Conservation (phyloP, 2,329 filamentous ascomycete genomes). For the Penicillium oxalicum region DNA sequence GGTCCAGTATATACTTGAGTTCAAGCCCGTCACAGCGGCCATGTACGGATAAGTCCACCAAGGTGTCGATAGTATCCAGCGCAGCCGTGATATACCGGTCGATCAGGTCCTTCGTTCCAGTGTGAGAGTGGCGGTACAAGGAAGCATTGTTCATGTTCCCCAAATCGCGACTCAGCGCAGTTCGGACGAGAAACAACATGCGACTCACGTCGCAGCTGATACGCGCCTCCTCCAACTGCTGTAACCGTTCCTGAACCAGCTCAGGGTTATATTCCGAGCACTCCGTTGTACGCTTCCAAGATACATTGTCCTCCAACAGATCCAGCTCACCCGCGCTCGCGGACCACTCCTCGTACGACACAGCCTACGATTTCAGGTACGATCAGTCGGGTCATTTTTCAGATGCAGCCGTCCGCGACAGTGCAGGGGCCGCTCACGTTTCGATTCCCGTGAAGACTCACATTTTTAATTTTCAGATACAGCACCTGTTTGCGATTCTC, state of each 20-base stretch:
- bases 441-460: slow-evolving; percentile 35
- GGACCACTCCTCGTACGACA: slow-evolving; percentile 66
- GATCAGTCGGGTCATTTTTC: slow-evolving; percentile 11
- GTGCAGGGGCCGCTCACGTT: slow-evolving; percentile 1
- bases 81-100: slow-evolving; percentile 81
- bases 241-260: slow-evolving; percentile 63
- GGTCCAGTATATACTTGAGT: slow-evolving; percentile 57
- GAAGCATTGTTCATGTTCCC: slow-evolving; percentile 79
- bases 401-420: slow-evolving; percentile 4
- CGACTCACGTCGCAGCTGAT: slow-evolving; percentile 63
- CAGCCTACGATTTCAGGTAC: slow-evolving; percentile 48
- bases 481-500: slow-evolving; percentile 60
- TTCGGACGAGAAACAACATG: slow-evolving; percentile 78
- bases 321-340: slow-evolving; percentile 72
- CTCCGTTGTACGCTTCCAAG: slow-evolving; percentile 67
- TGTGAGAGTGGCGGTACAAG: slow-evolving; percentile 76
- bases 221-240: slow-evolving; percentile 68
- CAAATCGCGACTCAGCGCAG: slow-evolving; percentile 70
- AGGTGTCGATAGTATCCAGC: slow-evolving; percentile 63
- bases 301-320: slow-evolving; percentile 68
- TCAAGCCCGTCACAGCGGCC: slow-evolving; percentile 51
- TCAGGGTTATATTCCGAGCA: slow-evolving; percentile 66
- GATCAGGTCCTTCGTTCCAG: slow-evolving; percentile 80
- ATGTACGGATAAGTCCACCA: slow-evolving; percentile 59
- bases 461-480: slow-evolving; percentile 59